These are phyloP conservation scores for Verticillium alfalfae DNA, from an alignment of 2,329 filamentous ascomycete species.

Conservation along the genomic window DNA sequence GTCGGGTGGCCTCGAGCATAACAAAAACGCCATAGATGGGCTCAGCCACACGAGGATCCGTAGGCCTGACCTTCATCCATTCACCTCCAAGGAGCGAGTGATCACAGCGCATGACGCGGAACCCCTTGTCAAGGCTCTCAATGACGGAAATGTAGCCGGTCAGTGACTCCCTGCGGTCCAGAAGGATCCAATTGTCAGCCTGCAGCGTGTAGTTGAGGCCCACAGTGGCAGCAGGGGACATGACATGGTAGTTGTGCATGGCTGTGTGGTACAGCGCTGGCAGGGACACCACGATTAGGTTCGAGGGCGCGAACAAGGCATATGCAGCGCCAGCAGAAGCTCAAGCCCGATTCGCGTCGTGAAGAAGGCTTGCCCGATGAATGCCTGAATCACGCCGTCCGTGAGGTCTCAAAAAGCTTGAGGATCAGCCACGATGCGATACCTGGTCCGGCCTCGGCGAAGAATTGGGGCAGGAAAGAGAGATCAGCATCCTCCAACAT, in stretches of 20 bases:
- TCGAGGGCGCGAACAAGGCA: constrained; percentile 62
- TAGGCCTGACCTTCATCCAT: constrained; percentile 57
- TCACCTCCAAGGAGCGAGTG: constrained; percentile 91
- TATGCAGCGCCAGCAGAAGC: constrained; percentile 59
- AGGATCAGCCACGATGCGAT: constrained; percentile 63
- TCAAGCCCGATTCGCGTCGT: constrained; percentile 71
- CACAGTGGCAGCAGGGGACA: constrained; percentile 52
- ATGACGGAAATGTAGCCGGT: constrained; percentile 92
- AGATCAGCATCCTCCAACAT: constrained; percentile 58
- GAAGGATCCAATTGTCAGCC: constrained; percentile 62
- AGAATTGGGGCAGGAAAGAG: constrained; percentile 45
- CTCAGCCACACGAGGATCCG: constrained; percentile 58
- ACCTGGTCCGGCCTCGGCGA: constrained; percentile 60
- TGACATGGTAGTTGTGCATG: constrained; percentile 69
- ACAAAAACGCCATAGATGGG: constrained; percentile 95
- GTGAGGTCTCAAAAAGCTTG: constrained; percentile 40
- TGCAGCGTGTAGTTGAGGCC: constrained; percentile 62
- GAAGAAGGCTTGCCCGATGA: constrained; percentile 57
- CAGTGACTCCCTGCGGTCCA: constrained; percentile 78
- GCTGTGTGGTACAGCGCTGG: constrained; percentile 70
- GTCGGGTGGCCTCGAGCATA: constrained; percentile 85
- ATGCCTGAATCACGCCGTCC: constrained; percentile 31
- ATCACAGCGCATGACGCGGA: constrained; percentile 83
- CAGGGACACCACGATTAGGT: constrained; percentile 58
- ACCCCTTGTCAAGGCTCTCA: constrained; percentile 66